phyloP scores from a whole-genome alignment of 345 rosid species.

The Mangifera indica region DNA sequence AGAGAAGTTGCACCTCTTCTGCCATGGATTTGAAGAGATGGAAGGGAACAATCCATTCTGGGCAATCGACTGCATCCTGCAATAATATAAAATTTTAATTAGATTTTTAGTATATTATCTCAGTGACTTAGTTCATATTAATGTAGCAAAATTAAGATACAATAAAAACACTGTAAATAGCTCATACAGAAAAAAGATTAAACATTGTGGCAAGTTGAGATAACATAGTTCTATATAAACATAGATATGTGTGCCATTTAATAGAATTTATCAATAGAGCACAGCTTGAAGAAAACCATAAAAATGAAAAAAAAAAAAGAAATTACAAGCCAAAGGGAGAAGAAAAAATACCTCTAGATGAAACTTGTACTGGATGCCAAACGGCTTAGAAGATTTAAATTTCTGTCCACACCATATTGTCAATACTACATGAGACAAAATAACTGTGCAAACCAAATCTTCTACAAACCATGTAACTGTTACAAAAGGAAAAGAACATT shows the following conservation, averaged over 20 bases:
- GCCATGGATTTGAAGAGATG: conserved; percentile 88
- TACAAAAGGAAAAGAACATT: background rate
- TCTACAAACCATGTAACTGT: background rate
- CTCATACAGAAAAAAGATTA: background rate
- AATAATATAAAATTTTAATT: background rate
- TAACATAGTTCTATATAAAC: background rate
- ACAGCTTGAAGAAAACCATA: background rate
- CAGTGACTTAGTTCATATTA: background rate
- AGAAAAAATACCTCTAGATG: conserved; percentile 71
- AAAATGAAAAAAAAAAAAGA: no score
- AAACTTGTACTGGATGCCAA: conserved; percentile 84
- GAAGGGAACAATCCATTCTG: conserved; percentile 98
- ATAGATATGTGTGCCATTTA: background rate
- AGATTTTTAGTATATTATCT: background rate
- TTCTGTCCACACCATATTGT: conserved; percentile 51
- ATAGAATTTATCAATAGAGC: background rate
- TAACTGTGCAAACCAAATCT: background rate
- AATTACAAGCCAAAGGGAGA: conserved; percentile 1
- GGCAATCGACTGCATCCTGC: conserved; percentile 98
- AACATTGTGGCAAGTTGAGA: no score
- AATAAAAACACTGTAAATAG: background rate
- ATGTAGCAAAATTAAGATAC: background rate
- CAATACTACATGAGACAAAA: background rate
- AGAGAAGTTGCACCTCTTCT: conserved; percentile 63
- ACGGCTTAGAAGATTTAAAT: conserved; percentile 74